Base-by-base conservation (phyloP, 2,329 filamentous ascomycete species). In the Xylariaceae sp. region DNA sequence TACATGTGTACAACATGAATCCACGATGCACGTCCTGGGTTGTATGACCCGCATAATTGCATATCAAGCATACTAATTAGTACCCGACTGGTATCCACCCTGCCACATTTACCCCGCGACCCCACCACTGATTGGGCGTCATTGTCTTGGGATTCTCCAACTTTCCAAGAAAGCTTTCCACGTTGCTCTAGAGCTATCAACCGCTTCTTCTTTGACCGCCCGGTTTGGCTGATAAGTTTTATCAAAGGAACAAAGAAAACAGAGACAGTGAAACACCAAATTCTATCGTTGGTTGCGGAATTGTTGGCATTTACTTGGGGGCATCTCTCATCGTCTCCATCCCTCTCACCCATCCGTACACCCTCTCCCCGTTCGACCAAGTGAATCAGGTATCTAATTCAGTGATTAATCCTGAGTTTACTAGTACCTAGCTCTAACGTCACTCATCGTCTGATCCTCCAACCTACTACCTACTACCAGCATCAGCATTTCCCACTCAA, bases 91-190 rank as follows among this genome's bases (percentile, higher is more conserved):
- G 23, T 28, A 49, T 29, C n/a, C 12, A 40, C 6, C n/a, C 28
- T 31, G 16, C 26, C 29, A 33, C 21, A 26, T 24, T 16, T 57
- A 58, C 61, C 61, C 58, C 61, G 61, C 61, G 58, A 63, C 59
- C 53, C 58, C 61, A 52, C 59, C 53, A 57, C 33, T 48, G 46
- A 61, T 63, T 63, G 56, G 58, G 58, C 61, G 61, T 63, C 58
- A 63, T 62, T 28, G 34, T 41, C 40, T 29, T 33, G 31, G 24
- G 24, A 33, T 55, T 56, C 53, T 60, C 58, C 53, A 57, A 54
- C 58, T 50, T 60, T 60, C 57, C 41, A 56, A 50, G 53, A 31
- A 31, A 9, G 7, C 53, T 48, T 45, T 50, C 46, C 28, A 29
- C 26, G 7, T 16, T 24, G 4, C 34, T 47, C 21, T 34, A 12